These are phyloP conservation scores for Neoboletus magnificus DNA, from an alignment of 768 basidiomycete species.

Conservation along the genomic window DNA sequence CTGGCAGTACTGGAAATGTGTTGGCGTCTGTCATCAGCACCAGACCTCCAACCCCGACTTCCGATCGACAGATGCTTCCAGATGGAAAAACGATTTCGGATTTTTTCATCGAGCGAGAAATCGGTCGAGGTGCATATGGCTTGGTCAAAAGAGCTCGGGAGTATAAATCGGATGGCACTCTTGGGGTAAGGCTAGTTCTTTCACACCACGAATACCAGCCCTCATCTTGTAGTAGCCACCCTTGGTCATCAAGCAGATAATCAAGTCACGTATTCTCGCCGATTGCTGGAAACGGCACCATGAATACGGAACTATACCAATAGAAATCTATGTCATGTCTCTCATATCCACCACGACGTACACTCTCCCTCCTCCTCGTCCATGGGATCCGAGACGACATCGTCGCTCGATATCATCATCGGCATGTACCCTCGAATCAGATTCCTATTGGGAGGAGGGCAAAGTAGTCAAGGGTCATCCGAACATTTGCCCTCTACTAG, in stretches of 20 bases:
- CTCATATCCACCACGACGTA: constrained; percentile 81
- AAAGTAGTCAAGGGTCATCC: constrained; percentile 84
- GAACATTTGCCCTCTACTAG: constrained; percentile 89
- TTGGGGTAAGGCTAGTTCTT: constrained; percentile 64
- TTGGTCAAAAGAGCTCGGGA: constrained; percentile 89
- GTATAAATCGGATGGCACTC: constrained; percentile 64
- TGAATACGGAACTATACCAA: constrained; percentile 92
- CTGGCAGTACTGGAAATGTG: constrained; percentile 59
- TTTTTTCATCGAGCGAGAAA: constrained; percentile 82
- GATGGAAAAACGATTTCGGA: constrained; percentile 79
- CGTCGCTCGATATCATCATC: constrained; percentile 18
- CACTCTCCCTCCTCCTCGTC: constrained; percentile 69
- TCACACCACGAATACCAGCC: not conserved
- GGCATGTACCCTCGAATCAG: constrained; percentile 7
- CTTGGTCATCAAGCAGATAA: constrained; percentile 95
- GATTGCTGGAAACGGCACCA: constrained; percentile 99
- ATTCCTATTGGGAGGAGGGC: constrained; percentile 62
- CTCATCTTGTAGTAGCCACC: constrained; percentile 54
- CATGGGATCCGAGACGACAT: constrained; percentile 76
- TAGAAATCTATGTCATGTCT: constrained; percentile 95
- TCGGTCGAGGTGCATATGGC: constrained; percentile 93
- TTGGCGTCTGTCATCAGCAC: constrained; percentile 60
- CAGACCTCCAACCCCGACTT: constrained; percentile 59
- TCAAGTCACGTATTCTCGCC: constrained; percentile 96
- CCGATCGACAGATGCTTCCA: constrained; percentile 23